Base-by-base conservation (phyloP, 306 rosid species). In the Echinosophora koreensis region DNA sequence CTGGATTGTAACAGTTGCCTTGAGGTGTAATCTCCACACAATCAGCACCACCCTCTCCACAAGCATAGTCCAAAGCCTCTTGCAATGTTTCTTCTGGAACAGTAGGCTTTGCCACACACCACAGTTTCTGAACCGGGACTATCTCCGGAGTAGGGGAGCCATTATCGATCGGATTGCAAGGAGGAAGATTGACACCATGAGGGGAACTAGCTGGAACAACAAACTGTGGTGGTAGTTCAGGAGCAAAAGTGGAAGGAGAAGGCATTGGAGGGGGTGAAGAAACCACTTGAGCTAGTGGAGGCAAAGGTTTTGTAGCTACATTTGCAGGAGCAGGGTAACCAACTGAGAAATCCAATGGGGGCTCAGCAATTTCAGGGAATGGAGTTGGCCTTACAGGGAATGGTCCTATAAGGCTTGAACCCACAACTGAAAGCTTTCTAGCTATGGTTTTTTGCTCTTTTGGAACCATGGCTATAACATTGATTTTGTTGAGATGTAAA, bases 61-160 rank as follows among this genome's bases (percentile, higher is more conserved):
- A 95, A 15, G 99, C 99, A 63, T 88, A 92, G 58, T 95, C 97
- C 83, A 95, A 80, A 15, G 96, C 92, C 74, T 81, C 83, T 50
- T 92, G 99, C 44, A 92, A 71, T 11, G 89, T 86, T 6, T 87
- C 97, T 22, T 79, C 89, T 3, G 97, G 97, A 72, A 95, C 97
- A 49, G 76, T 88, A 4, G 97, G 97, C 87, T 95, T 95, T 2
- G 99, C 99, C 77, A 95, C 97, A 73, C 99, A 90, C 99, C 99
- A 95, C 44, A 84, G 83, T 58, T 86, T 87, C 78, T 89, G 97
- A 44, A 73, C 55, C 27, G 79, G 47, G 39, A 74, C 73, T 8
- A 59, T 77, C 3, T 54, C 63, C 1, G 97, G 90, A 5, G 81
- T 74, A 0, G 93, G 97, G 28, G 97, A 82, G 37, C 85, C 85